Evolutionary conservation across 805 yeast species (phyloP), one percentile per base, ranked within the genome.

Genomic region (Pichia cephalocereana): DNA sequence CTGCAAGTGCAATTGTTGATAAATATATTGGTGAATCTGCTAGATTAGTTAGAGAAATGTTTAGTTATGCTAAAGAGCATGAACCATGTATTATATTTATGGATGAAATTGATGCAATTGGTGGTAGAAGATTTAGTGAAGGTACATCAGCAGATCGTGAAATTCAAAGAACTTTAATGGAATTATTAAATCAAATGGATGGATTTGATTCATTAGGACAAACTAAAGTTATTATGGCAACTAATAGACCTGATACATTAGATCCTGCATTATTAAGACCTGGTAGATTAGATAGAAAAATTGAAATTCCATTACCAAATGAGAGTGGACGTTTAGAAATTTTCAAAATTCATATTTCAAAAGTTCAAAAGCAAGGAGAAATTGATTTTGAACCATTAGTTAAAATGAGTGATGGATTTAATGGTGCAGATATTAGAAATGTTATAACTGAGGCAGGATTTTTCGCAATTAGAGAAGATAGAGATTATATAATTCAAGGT

Each of bases 101-200:
- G 96, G 99, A 91, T 71, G 99, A 91, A 74, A 82, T 91, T 54
- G 99, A 93, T 72, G 99, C 99, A 50, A 91, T 91, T 67, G 99
- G 99, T 63, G 99, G 99, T 44, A 82, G 99, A 61, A 80, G 99
- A 68, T 91, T 91, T 68, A 81, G 91, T 56, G 99, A 91, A 68
- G 99, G 99, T 70, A 91, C 98, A 2, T 86, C 96, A 9, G 98
- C 99, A 3, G 99, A 91, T 70, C 84, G 99, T 69, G 99, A 91
- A 68, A 91, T 91, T 63, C 99, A 91, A 72, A 84, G 99, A 71
- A 91, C 98, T 4, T 74, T 91, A 63, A 90, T 91, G 98, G 99
- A 91, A 69, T 74, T 91, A 63, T 77, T 91, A 59, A 91, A 91
- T 64, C 98, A 93, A 70, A 90, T 91, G 98, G 99, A 91, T 67